Evolutionary conservation across 345 rosid genomes (phyloP), one percentile per base, ranked within the genome.

Genomic region (Capsella bursapastoris): DNA sequence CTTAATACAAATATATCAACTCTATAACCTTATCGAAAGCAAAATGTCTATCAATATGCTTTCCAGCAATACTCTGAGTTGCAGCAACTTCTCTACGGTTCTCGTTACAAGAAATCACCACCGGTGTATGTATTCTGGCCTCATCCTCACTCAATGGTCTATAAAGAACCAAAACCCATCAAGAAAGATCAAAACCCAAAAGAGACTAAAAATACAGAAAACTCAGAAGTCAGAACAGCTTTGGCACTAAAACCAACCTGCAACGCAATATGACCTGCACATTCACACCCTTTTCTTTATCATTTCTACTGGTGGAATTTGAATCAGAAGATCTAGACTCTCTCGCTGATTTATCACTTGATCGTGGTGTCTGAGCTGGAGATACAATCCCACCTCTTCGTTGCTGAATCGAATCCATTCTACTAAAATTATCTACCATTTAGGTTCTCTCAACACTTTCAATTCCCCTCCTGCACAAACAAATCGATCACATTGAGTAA

Each of bases 71-170:
- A 74, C 67, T 89, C 82, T 95, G 99, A 59, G 88, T 76, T 1
- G 99, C 92, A 11, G 84, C 75, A 81, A 95, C 97, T 89, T 92
- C 99, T 83, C 90, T 83, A 77, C 94, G 89, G 18, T 84, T 82
- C 71, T 92, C 99, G 49, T 89, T 84, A 70, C 96, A 95, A 4
- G 98, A 84, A 59, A 95, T 84, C 80, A 92, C 99, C 72, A 90
- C 93, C 3, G 96, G 94, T 13, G 98, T 92, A 66, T 87, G 90
- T 31, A 88, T 41, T 68, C 86, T 86, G 8, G 60, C 51, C 74
- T 95, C 99, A 13, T 92, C 99, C 32, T 95, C 99, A 68, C 87
- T 90, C 86, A 92, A 66, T 55, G 99, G 99, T 87, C 99, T 95
- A 66, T 31, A 32, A 50, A 25, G 16, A 47, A 37, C 14, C 44